These are phyloP conservation scores for Eudorina sp. DNA, from an alignment of 139 green algal species.

Conservation along the genomic window DNA sequence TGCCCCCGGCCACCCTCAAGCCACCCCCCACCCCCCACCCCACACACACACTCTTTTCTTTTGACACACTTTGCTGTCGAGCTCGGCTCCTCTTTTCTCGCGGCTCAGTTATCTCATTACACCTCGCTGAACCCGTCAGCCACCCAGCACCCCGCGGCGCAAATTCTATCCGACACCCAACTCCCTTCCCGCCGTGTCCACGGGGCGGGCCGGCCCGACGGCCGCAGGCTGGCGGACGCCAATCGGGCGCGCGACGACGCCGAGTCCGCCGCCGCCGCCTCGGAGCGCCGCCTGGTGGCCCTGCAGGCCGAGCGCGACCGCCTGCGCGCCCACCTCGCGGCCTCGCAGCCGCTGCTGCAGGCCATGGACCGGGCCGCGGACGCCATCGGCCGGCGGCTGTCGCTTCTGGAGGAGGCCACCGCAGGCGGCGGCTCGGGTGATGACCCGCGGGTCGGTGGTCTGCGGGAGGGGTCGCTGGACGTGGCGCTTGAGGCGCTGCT, in stretches of 20 bases:
- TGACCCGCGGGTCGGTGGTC: neutral
- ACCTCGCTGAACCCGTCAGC: too few species aligned
- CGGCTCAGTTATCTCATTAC: too few species aligned
- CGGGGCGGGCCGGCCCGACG: too few species aligned
- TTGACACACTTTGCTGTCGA: too few species aligned
- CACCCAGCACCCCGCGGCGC: too few species aligned
- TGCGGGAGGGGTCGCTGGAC: conserved; percentile 8
- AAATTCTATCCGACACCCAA: too few species aligned
- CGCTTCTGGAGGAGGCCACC: neutral
- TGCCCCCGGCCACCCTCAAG: neutral
- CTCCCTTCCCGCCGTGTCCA: too few species aligned
- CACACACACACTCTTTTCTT: neutral
- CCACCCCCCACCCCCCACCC: neutral
- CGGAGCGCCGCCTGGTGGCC: neutral
- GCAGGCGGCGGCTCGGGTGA: neutral
- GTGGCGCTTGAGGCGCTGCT: conserved; percentile 11
- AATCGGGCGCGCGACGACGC: neutral
- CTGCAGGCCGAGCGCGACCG: conserved; percentile 11
- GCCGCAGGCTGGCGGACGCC: conserved; percentile 34
- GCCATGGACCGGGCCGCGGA: neutral
- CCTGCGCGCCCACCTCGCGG: neutral
- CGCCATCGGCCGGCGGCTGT: neutral
- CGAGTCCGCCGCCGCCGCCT: neutral
- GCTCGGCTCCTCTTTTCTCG: too few species aligned
- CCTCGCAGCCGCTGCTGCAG: neutral